Conservation (phyloP, 176 grass and related monocot genomes). For the Oryza longistaminata region DNA sequence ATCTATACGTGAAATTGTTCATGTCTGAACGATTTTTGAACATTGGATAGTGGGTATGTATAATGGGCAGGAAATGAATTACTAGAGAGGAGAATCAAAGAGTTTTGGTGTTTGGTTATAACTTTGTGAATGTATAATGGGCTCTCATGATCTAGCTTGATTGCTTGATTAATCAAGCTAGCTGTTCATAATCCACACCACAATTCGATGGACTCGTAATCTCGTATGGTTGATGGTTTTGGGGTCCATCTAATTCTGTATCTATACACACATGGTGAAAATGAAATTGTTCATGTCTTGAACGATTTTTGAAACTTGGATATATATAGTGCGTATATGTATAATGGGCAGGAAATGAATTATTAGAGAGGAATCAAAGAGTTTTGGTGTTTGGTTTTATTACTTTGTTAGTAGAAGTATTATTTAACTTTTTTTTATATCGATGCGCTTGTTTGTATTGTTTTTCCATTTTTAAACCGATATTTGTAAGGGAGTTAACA, state of each 20-base stretch:
- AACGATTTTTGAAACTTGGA: background rate
- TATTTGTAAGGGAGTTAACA: background rate
- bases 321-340: background rate
- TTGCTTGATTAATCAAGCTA: background rate
- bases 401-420: background rate
- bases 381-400: background rate
- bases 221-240: background rate
- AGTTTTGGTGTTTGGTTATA: background rate
- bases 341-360: background rate
- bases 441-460: background rate
- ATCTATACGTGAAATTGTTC: background rate
- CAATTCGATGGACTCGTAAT: background rate
- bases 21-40: background rate
- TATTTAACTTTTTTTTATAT: background rate
- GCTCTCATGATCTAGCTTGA: slow-evolving; percentile 44
- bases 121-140: background rate
- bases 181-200: background rate
- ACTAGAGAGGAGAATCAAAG: background rate
- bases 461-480: background rate
- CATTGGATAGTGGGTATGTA: no score
- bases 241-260: background rate
- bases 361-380: background rate
- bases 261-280: background rate
- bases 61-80: no score
- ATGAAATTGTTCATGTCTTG: background rate